phyloP scores from a whole-genome alignment of 352 stramenopile species.

The Phytophthora agathidicida region DNA sequence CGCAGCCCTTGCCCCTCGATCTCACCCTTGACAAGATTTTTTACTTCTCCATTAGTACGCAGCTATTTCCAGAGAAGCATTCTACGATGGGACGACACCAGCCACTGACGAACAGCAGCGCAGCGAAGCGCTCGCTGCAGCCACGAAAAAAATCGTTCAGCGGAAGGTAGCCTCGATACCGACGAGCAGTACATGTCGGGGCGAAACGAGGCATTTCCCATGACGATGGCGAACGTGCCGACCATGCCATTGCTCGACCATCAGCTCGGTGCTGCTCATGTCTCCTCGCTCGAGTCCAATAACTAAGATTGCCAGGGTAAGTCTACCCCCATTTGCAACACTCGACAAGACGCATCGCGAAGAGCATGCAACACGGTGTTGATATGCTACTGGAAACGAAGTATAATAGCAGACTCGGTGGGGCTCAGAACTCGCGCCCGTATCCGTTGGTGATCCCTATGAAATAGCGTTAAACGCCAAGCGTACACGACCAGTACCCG shows the following conservation, averaged over 20 bases:
- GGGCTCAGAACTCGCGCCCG: too few species aligned
- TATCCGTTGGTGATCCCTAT: too few species aligned
- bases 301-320: neutral
- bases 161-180: constrained; percentile 1
- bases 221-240: too few species aligned
- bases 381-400: too few species aligned
- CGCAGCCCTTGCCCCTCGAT: constrained; percentile 23
- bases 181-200: neutral
- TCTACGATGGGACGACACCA: constrained; percentile 25
- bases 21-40: constrained; percentile 17
- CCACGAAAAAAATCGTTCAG: constrained; percentile 7
- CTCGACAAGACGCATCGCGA: too few species aligned
- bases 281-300: neutral
- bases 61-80: constrained; percentile 30
- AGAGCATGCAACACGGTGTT: too few species aligned
- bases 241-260: too few species aligned
- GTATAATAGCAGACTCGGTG: too few species aligned
- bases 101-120: neutral
- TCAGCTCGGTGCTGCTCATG: too few species aligned
- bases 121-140: neutral
- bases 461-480: too few species aligned
- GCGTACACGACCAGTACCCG: too few species aligned
- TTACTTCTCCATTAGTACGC: constrained; percentile 13
- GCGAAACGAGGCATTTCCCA: too few species aligned
- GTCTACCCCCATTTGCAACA: constrained; percentile 4